Conservation (phyloP, 208 protist species). For the Wallacemonas sp. region DNA sequence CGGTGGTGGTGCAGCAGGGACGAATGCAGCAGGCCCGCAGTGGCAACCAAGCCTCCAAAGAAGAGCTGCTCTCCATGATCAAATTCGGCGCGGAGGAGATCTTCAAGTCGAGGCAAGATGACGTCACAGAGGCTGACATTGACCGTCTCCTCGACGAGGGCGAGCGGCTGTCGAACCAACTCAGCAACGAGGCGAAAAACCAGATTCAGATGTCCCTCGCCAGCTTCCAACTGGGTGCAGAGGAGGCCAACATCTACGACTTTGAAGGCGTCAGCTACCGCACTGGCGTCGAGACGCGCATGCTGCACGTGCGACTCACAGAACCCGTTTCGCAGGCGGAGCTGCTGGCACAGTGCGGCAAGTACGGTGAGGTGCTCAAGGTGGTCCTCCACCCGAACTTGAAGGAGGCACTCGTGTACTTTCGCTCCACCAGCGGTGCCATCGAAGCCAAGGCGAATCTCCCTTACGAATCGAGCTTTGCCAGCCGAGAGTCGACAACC, state of each 20-base stretch:
- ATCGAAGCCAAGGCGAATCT: constrained; percentile 78
- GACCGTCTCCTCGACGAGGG: constrained; percentile 94
- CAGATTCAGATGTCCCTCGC: constrained; percentile 88
- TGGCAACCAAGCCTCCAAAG: constrained; percentile 73
- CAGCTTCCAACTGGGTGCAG: constrained; percentile 92
- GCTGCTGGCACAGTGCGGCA: constrained; percentile 62
- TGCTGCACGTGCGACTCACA: constrained; percentile 62
- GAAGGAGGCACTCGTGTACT: constrained; percentile 81
- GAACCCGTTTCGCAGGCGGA: constrained; percentile 59
- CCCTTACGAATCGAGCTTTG: constrained; percentile 63
- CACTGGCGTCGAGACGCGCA: constrained; percentile 59
- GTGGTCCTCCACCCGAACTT: constrained; percentile 83
- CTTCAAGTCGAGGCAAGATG: constrained; percentile 90
- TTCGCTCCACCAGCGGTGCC: constrained; percentile 69
- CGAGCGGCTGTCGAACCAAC: constrained; percentile 78
- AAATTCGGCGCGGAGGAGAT: constrained; percentile 97
- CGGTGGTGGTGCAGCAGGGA: constrained; percentile 98
- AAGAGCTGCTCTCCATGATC: constrained; percentile 97
- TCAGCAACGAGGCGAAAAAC: constrained; percentile 83
- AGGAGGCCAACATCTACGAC: constrained; percentile 93
- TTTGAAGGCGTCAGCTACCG: constrained; percentile 96
- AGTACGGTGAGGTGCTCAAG: constrained; percentile 72
- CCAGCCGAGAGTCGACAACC: constrained; percentile 53
- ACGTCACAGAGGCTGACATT: constrained; percentile 98
- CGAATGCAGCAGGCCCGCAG: constrained; percentile 52